Evolutionary conservation across 2,329 filamentous ascomycete genomes (phyloP).

Genomic region (Stagonosporopsis vannaccii): DNA sequence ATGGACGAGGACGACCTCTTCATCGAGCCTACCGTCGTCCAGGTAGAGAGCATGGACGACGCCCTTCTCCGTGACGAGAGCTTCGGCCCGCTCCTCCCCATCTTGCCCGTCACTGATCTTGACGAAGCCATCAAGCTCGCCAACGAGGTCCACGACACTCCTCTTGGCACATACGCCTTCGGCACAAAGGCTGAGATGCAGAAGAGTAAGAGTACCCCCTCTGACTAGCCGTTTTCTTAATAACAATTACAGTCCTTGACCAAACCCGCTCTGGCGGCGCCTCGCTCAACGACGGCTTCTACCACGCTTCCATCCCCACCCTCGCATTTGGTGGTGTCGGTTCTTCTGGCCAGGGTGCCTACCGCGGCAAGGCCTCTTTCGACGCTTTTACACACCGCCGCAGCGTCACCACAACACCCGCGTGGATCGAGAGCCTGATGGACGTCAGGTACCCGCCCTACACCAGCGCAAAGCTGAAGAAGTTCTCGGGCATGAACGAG

Average conservation of each 20-base stretch:
- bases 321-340: constrained; percentile 86
- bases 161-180: constrained; percentile 84
- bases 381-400: constrained; percentile 71
- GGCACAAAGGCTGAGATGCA: constrained; percentile 80
- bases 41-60: constrained; percentile 77
- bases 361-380: constrained; percentile 78
- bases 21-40: constrained; percentile 93
- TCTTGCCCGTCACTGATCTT: constrained; percentile 79
- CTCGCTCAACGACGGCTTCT: constrained; percentile 65
- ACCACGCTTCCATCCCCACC: constrained; percentile 74
- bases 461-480: constrained; percentile 60
- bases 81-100: constrained; percentile 90
- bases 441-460: constrained; percentile 72
- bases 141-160: constrained; percentile 82
- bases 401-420: constrained; percentile 67
- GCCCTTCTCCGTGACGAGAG: constrained; percentile 82
- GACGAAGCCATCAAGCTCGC: constrained; percentile 85
- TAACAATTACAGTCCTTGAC: constrained; percentile 47
- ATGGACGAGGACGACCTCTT: constrained; percentile 81
- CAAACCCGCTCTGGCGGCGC: constrained; percentile 61
- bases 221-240: neutral
- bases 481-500: constrained; percentile 59
- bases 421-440: constrained; percentile 72
- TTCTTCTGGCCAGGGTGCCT: constrained; percentile 76
- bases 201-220: constrained; percentile 61